Conservation (phyloP, 176 grass and related monocot genomes). For the Triticum turgidum region DNA sequence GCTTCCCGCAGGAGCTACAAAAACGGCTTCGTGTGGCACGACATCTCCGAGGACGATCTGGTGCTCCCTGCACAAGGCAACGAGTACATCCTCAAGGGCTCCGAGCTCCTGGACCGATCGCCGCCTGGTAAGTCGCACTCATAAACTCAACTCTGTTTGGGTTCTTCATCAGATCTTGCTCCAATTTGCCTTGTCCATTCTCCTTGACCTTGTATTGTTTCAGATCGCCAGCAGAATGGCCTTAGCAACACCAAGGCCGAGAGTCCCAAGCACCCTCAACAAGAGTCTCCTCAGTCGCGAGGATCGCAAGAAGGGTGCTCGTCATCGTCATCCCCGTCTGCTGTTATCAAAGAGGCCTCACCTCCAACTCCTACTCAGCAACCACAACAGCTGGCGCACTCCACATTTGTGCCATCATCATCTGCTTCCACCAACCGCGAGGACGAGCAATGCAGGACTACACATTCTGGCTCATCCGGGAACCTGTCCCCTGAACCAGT, state of each 20-base stretch:
- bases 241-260: conserved; percentile 33
- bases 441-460: conserved; percentile 38
- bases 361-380: conserved; percentile 17
- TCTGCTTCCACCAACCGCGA: conserved; percentile 43
- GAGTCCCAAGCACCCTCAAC: conserved; percentile 34
- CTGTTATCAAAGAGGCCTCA: conserved; percentile 37
- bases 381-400: conserved; percentile 19
- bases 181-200: not conserved
- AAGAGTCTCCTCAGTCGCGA: conserved; percentile 47
- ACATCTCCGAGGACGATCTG: conserved; percentile 71
- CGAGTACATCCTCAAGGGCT: conserved; percentile 89
- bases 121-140: conserved; percentile 29
- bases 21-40: conserved; percentile 94
- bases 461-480: conserved; percentile 44
- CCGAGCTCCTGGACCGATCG: conserved; percentile 62
- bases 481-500: conserved; percentile 46
- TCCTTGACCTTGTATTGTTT: not conserved
- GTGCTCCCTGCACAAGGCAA: conserved; percentile 70
- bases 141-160: not conserved
- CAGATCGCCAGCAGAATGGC: conserved; percentile 49
- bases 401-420: conserved; percentile 13
- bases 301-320: conserved; percentile 54
- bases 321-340: conserved; percentile 15
- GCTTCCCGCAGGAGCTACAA: conserved; percentile 68
- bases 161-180: conserved; percentile 28